These are phyloP conservation scores for Rhododendron simsii DNA, from an alignment of 148 eudicot species.

Conservation along the genomic window DNA sequence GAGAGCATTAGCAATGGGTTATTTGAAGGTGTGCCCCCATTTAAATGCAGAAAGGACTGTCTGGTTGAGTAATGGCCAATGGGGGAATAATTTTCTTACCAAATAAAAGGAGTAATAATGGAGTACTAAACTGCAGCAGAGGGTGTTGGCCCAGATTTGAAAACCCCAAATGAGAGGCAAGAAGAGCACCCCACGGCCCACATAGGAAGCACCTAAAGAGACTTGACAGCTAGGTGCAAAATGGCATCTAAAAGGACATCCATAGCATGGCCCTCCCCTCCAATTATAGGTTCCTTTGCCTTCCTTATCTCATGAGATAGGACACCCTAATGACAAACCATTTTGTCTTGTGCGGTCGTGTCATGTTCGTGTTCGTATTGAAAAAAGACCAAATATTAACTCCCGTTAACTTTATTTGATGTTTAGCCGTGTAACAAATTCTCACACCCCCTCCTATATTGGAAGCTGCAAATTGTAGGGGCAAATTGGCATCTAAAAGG, in stretches of 20 bases:
- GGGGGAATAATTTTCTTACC: not conserved
- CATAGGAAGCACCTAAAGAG: slow-evolving; percentile 17
- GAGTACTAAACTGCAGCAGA: not conserved
- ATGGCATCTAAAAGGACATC: slow-evolving; percentile 13
- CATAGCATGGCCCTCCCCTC: slow-evolving; percentile 13
- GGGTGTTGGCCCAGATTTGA: not conserved
- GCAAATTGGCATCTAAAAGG: slow-evolving; percentile 11
- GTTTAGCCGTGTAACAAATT: not conserved
- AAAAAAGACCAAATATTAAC: too few species aligned
- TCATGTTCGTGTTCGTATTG: too few species aligned
- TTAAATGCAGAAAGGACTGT: not conserved
- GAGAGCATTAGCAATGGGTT: slow-evolving; percentile 1
- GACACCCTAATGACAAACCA: not conserved
- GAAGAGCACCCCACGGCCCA: not conserved
- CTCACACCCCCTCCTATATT: not conserved
- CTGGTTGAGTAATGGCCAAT: not conserved
- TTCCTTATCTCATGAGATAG: slow-evolving; percentile 12
- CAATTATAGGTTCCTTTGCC: slow-evolving; percentile 5
- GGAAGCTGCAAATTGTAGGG: slow-evolving; percentile 17
- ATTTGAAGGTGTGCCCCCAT: not conserved
- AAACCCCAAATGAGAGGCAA: not conserved
- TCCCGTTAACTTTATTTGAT: not conserved
- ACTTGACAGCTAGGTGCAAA: slow-evolving; percentile 20
- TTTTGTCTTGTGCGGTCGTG: not conserved
- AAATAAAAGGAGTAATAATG: not conserved